These are phyloP conservation scores for Macroventuria anomochaeta DNA, from an alignment of 2,329 filamentous ascomycete genomes.

Conservation along the genomic window DNA sequence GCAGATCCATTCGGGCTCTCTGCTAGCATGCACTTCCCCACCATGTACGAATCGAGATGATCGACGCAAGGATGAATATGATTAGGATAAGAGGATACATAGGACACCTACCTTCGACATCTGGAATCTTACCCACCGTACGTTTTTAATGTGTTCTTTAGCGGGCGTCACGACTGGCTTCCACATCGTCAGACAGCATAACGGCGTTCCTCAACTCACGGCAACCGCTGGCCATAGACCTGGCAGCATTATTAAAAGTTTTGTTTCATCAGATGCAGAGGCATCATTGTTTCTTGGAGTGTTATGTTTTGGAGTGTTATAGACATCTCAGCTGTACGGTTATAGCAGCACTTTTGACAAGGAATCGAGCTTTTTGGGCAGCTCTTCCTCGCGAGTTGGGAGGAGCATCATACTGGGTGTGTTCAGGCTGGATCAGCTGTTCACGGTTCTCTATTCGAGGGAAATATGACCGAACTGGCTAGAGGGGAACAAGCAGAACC, in stretches of 20 bases:
- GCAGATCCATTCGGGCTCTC: constrained; percentile 93
- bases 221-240: constrained; percentile 18
- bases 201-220: constrained; percentile 32
- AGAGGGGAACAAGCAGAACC: constrained; percentile 4
- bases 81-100: constrained; percentile 16
- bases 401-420: constrained; percentile 10
- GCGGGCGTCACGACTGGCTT: constrained; percentile 36
- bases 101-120: constrained; percentile 14
- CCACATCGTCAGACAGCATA: constrained; percentile 27
- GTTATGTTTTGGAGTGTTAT: background rate
- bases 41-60: constrained; percentile 64
- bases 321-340: constrained; percentile 11
- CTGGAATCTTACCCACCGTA: constrained; percentile 13
- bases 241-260: constrained; percentile 40
- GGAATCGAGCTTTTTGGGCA: constrained; percentile 13
- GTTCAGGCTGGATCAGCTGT: constrained; percentile 12
- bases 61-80: constrained; percentile 25
- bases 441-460: constrained; percentile 6
- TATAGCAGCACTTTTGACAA: constrained; percentile 5
- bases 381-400: constrained; percentile 17
- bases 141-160: constrained; percentile 38
- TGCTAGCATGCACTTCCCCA: constrained; percentile 94
- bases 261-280: constrained; percentile 10
- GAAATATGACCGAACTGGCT: constrained; percentile 4
- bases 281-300: background rate